Conservation (phyloP, 1,284 basidiomycete genomes). For the Anthracocystis setariae region DNA sequence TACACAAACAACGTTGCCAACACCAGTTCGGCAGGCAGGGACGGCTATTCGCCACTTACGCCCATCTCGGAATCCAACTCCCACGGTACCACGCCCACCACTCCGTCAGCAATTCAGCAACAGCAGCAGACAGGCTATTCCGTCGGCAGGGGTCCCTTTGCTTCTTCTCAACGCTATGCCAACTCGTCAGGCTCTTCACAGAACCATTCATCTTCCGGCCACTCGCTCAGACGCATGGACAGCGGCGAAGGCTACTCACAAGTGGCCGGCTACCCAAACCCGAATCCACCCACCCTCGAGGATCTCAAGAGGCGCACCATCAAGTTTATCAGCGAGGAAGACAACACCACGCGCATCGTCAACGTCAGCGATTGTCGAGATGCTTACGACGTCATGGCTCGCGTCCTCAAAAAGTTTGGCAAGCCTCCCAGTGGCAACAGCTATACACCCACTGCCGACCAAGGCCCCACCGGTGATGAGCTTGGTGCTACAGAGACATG, state of each 20-base stretch:
- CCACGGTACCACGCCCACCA: constrained; percentile 42
- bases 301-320: constrained; percentile 62
- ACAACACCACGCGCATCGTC: constrained; percentile 62
- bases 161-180: constrained; percentile 26
- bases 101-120: constrained; percentile 30
- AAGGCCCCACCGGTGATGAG: constrained; percentile 46
- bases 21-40: constrained; percentile 2
- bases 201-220: constrained; percentile 19
- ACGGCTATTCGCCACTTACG: constrained; percentile 43
- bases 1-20: constrained; percentile 15
- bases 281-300: constrained; percentile 49
- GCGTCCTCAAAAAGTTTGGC: constrained; percentile 65
- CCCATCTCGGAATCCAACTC: constrained; percentile 53
- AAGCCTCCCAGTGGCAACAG: constrained; percentile 56
- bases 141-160: constrained; percentile 59
- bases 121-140: constrained; percentile 50
- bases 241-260: constrained; percentile 46
- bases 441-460: constrained; percentile 58
- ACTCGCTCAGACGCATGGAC: constrained; percentile 34
- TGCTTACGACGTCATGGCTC: constrained; percentile 61
- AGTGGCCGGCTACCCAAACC: constrained; percentile 18
- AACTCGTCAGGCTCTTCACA: constrained; percentile 26
- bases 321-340: constrained; percentile 65
- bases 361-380: constrained; percentile 62
- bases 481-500: constrained; percentile 49